Evolutionary conservation across 371 early-diverging fungal genomes (phyloP), one percentile per base, ranked within the genome.

Genomic region (Saksenaea vasiformis): DNA sequence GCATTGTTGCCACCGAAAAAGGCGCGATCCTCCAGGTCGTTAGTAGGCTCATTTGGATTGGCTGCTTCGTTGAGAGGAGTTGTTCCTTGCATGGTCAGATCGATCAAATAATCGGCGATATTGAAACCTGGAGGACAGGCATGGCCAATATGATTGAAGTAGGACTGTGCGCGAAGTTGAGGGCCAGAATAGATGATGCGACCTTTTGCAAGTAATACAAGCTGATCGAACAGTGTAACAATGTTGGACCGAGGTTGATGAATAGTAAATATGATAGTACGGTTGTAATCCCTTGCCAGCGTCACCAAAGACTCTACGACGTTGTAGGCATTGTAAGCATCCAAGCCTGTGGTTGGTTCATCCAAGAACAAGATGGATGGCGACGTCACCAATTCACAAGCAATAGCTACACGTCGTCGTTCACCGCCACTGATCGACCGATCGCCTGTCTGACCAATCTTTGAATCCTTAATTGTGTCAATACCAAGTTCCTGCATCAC

Each of bases 171-270:
- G 11, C 73, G 69, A 2, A 60, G 34, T 13, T 89, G 85, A 39
- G 80, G 76, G 1, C 96, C 96, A 7, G 95, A 91, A 70, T 90
- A 97, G 34, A 93, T 87, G 39, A 92, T 79, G 43, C 86, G 82
- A 1, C 96, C 95, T 31, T 91, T 92, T 19, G 93, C 89, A 51
- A 99, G 80, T 27, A 99, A 78, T 11, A 97, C 75, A 10, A 97
- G 77, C 27, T 89, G 87, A 76, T 97, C 95, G 80, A 99, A 96
- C 62, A 94, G 74, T 17, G 89, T 82, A 53, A 93, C 93, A 56
- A 98, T 95, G 62, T 98, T 93, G 14, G 92, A 89, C 13, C 97
- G 86, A 4, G 99, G 99, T 68, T 98, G 99, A 70, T 99, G 98
- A 36, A 98, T 95, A 10, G 95, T 95, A 69, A 94, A 91, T 5